phyloP scores from a whole-genome alignment of 345 rosid genomes.

The Hypericum androsaemum region DNA sequence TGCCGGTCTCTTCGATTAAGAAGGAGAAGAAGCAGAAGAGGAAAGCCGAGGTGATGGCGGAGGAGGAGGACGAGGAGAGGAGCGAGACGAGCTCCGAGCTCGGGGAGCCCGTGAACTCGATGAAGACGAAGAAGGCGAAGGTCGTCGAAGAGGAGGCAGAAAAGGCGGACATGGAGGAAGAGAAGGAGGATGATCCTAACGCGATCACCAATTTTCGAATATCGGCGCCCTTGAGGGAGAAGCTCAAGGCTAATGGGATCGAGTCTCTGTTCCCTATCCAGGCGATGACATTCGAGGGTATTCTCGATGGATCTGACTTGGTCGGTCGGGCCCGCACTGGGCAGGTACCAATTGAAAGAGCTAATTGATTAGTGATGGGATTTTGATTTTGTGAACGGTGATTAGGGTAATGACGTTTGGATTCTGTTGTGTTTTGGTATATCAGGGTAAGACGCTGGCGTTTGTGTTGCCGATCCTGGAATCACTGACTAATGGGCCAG shows the following conservation, averaged over 20 bases:
- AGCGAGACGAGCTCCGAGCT: conserved; percentile 81
- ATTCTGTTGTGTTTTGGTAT: conserved; percentile 1
- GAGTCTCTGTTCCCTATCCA: conserved; percentile 82
- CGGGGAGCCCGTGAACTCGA: conserved; percentile 34
- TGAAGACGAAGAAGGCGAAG: conserved; percentile 36
- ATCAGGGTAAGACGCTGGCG: conserved; percentile 92
- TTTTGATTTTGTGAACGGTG: neutral
- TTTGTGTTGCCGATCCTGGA: conserved; percentile 94
- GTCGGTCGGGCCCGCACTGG: conserved; percentile 97
- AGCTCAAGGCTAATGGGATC: conserved; percentile 63
- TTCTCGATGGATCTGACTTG: conserved; percentile 72
- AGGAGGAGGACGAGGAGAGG: conserved; percentile 26
- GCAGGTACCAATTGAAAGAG: conserved; percentile 37
- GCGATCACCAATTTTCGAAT: conserved; percentile 63
- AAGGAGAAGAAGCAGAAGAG: conserved; percentile 45
- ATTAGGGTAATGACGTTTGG: neutral
- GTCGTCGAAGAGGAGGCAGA: conserved; percentile 2
- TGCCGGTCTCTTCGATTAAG: neutral
- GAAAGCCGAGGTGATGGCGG: conserved; percentile 38
- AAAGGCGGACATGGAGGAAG: conserved; percentile 22
- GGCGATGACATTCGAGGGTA: conserved; percentile 65
- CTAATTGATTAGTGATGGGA: neutral
- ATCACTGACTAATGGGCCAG: conserved; percentile 65
- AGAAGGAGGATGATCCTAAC: conserved; percentile 26
- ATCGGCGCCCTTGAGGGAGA: conserved; percentile 49